Conservation (phyloP, 768 basidiomycete species). For the Lentinula detonsa region DNA sequence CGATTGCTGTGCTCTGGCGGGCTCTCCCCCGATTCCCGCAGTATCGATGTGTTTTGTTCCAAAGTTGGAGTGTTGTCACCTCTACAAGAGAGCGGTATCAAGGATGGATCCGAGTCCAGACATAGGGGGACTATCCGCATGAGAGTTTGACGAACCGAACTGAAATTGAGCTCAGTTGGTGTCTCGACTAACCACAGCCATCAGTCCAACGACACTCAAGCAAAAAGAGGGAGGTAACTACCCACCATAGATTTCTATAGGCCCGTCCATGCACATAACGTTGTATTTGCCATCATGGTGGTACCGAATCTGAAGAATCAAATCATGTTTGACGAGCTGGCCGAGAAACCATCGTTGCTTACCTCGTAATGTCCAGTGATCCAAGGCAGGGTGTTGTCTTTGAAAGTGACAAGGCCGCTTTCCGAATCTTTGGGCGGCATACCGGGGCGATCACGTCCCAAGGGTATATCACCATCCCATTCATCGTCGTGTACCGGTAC, state of each 20-base stretch:
- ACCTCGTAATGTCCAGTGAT: conserved; percentile 82
- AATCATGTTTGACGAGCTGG: not conserved
- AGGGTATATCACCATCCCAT: conserved; percentile 84
- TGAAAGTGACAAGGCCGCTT: conserved; percentile 68
- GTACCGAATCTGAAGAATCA: conserved; percentile 58
- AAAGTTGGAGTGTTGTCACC: conserved; percentile 18
- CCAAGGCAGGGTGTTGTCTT: conserved; percentile 82
- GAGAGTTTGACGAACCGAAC: conserved; percentile 58
- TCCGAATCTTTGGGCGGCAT: conserved; percentile 32
- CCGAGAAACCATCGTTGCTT: conserved; percentile 12
- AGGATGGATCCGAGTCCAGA: conserved; percentile 78
- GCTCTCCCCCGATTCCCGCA: conserved; percentile 12
- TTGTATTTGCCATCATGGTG: conserved; percentile 98
- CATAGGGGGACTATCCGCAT: conserved; percentile 79
- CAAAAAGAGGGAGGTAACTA: conserved; percentile 6
- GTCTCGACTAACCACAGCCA: conserved; percentile 50
- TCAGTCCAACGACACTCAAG: conserved; percentile 5
- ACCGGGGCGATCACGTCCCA: conserved; percentile 34
- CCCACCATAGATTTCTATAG: conserved; percentile 86
- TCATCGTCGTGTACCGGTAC: conserved; percentile 86
- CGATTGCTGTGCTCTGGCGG: not conserved
- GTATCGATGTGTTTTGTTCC: not conserved
- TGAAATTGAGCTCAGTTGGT: conserved; percentile 58
- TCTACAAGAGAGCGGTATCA: conserved; percentile 70
- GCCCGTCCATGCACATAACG: conserved; percentile 81